Evolutionary conservation across 1,284 basidiomycete species (phyloP).

Genomic region (Cryptococcus amylolentus): DNA sequence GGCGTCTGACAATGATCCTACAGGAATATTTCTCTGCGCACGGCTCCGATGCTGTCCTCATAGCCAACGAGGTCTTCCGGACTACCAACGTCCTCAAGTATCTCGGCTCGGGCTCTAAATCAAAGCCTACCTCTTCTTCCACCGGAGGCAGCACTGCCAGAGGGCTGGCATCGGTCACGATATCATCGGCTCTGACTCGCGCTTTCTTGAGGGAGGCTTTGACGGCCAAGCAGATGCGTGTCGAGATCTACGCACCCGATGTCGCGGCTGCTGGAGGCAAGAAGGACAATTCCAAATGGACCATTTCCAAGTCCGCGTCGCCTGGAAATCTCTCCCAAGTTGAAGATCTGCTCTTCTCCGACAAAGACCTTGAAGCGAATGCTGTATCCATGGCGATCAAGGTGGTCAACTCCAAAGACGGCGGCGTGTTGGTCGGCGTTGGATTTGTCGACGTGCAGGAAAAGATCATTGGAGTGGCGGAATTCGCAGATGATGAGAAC

Average conservation of each 20-base stretch:
- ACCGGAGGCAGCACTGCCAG: conserved; percentile 31
- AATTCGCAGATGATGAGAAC: conserved; percentile 91
- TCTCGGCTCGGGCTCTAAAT: conserved; percentile 61
- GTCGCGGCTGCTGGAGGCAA: conserved; percentile 56
- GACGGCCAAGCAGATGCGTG: conserved; percentile 81
- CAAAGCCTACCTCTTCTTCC: conserved; percentile 15
- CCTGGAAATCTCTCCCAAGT: conserved; percentile 92
- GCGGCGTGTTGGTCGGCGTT: conserved; percentile 53
- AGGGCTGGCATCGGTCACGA: conserved; percentile 68
- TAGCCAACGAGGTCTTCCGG: conserved; percentile 75
- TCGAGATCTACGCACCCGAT: conserved; percentile 87
- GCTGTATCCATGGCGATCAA: conserved; percentile 91
- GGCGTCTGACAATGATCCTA: not conserved
- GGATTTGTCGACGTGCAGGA: conserved; percentile 58
- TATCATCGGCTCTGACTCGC: conserved; percentile 79
- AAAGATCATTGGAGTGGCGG: conserved; percentile 62
- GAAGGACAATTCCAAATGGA: conserved; percentile 70
- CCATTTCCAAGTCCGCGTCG: conserved; percentile 71
- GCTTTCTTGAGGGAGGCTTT: conserved; percentile 84
- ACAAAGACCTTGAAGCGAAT: conserved; percentile 75
- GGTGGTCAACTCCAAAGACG: conserved; percentile 59
- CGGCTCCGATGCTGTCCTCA: conserved; percentile 80
- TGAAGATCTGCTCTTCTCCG: conserved; percentile 87
- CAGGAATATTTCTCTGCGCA: conserved; percentile 85
- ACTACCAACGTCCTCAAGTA: conserved; percentile 61